Evolutionary conservation across 306 rosid genomes (phyloP).

Genomic region (Quillaja saponaria): DNA sequence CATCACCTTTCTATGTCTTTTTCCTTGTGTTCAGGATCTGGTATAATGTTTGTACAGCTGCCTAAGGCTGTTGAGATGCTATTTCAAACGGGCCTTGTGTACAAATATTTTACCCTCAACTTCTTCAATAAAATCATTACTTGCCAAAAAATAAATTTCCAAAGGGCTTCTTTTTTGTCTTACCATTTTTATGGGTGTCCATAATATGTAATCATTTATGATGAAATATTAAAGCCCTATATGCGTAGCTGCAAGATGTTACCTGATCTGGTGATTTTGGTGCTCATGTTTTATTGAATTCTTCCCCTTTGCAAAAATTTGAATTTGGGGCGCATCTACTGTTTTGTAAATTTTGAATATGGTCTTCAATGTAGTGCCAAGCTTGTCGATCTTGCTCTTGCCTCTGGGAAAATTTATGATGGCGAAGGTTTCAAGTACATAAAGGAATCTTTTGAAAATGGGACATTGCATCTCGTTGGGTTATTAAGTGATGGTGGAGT

Average conservation of each 20-base stretch:
- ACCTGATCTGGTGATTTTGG: background rate
- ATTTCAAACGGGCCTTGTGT: too few species aligned
- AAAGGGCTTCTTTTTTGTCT: too few species aligned
- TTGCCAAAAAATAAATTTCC: too few species aligned
- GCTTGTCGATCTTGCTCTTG: conserved; percentile 95
- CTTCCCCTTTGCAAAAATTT: background rate
- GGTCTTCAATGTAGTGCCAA: conserved; percentile 62
- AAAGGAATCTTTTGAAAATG: conserved; percentile 57
- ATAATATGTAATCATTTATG: too few species aligned
- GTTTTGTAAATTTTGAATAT: conserved; percentile 5
- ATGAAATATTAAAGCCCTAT: background rate
- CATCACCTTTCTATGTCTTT: too few species aligned
- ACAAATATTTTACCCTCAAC: too few species aligned
- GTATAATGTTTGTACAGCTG: too few species aligned
- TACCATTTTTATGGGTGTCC: too few species aligned
- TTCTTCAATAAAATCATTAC: too few species aligned
- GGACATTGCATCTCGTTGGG: conserved; percentile 92
- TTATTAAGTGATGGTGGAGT: conserved; percentile 91
- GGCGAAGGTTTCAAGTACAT: conserved; percentile 89
- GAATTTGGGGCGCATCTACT: background rate
- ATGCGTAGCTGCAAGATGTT: background rate
- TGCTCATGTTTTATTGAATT: background rate
- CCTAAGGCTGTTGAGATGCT: too few species aligned
- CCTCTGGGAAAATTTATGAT: conserved; percentile 69
- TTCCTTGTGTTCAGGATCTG: too few species aligned